A percentile compares a stretch with the other conserved stretches of the same genome.
Evolutionary conservation across 495 filamentous ascomycete species (phyloP).

Genomic region (Hypoxylon trugodes): DNA sequence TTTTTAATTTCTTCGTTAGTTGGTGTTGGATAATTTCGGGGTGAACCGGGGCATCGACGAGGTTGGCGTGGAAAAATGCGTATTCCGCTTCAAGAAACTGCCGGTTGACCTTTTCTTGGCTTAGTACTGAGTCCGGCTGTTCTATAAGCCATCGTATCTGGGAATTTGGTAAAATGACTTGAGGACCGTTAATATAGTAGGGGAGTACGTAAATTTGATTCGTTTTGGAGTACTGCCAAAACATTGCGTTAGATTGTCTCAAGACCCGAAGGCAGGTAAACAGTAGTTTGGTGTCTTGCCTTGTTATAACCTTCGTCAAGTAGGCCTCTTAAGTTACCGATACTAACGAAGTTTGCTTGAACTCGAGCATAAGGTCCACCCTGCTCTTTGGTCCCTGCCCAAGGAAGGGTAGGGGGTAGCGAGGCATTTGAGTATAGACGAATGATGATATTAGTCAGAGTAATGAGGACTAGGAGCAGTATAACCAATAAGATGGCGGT

Average conservation of each 20-base stretch:
- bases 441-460: conserved; percentile 9
- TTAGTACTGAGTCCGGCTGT: conserved; percentile 51
- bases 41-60: conserved; percentile 44
- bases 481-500: not conserved
- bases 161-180: conserved; percentile 51
- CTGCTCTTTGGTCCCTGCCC: conserved; percentile 11
- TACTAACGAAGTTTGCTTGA: conserved; percentile 23
- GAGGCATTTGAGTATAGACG: conserved; percentile 19
- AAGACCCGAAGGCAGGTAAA: not conserved
- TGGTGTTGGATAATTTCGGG: conserved; percentile 46
- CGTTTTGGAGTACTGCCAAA: conserved; percentile 49
- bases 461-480: not conserved
- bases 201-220: conserved; percentile 50
- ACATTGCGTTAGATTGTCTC: not conserved
- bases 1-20: conserved; percentile 46
- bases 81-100: conserved; percentile 49
- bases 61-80: conserved; percentile 47
- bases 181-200: conserved; percentile 50
- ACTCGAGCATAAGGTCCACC: not conserved
- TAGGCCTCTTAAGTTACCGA: conserved; percentile 10
- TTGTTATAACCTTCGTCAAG: conserved; percentile 27
- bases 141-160: conserved; percentile 54
- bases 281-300: not conserved
- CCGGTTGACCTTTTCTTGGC: conserved; percentile 47
- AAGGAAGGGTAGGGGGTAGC: conserved; percentile 23